Percentiles rank a stretch among this genome's conserved stretches.
Conservation (phyloP, 495 filamentous ascomycete genomes). For the Pyrenopolyporus hunteri region DNA sequence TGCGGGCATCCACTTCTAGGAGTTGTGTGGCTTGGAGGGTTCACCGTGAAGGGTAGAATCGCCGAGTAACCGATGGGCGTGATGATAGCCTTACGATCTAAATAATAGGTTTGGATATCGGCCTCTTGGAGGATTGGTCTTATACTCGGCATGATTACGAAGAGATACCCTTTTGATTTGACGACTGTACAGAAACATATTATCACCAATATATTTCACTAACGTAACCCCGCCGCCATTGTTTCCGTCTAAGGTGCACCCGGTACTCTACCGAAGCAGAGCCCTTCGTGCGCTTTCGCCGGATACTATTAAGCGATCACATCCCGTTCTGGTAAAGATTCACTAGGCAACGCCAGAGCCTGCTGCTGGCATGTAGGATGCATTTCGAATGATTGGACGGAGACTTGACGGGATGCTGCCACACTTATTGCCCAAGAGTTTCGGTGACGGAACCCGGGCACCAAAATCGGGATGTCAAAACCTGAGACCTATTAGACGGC, state of each 20-base stretch:
- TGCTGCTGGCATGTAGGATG: background rate
- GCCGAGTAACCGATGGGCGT: too few relatives aligned
- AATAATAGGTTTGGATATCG: too few relatives aligned
- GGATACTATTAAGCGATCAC: too few relatives aligned
- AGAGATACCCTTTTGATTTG: slow-evolving; percentile 33
- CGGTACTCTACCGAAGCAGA: too few relatives aligned
- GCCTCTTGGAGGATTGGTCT: background rate
- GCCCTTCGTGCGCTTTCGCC: too few relatives aligned
- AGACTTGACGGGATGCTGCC: background rate
- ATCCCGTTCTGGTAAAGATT: too few relatives aligned
- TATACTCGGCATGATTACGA: slow-evolving; percentile 16
- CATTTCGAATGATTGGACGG: slow-evolving; percentile 1
- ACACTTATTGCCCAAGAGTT: slow-evolving; percentile 1
- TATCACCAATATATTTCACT: slow-evolving; percentile 8
- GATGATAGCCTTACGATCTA: too few relatives aligned
- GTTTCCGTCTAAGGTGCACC: too few relatives aligned
- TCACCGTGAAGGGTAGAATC: too few relatives aligned
- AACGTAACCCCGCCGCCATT: too few relatives aligned
- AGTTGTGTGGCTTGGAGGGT: background rate
- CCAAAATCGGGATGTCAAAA: slow-evolving; percentile 8
- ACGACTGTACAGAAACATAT: background rate
- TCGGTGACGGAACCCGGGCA: slow-evolving; percentile 25
- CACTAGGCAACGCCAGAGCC: too few relatives aligned
- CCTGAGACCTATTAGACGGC: background rate
- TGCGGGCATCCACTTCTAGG: background rate